Conservation (phyloP, 1,284 basidiomycete species). For the Phellinidium pouzarii region DNA sequence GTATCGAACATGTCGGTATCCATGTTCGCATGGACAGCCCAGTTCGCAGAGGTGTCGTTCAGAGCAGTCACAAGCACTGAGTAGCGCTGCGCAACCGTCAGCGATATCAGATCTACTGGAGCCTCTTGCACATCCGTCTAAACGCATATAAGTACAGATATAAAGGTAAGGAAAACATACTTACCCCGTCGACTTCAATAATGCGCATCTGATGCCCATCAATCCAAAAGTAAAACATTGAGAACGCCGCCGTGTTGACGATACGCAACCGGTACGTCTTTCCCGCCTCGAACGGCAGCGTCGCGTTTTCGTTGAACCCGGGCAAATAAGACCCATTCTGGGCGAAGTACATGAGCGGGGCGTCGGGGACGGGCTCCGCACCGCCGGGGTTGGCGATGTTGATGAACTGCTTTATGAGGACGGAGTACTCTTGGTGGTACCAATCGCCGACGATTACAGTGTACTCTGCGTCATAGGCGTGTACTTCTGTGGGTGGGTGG, state of each 20-base stretch:
- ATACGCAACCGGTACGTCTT: slow-evolving; percentile 74
- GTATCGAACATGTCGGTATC: slow-evolving; percentile 82
- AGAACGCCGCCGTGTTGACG: slow-evolving; percentile 72
- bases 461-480: slow-evolving; percentile 87
- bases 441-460: slow-evolving; percentile 82
- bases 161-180: slow-evolving; percentile 24
- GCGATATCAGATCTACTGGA: slow-evolving; percentile 59
- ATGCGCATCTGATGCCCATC: slow-evolving; percentile 89
- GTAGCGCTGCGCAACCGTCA: slow-evolving; percentile 91
- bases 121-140: slow-evolving; percentile 74
- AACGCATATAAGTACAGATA: not conserved
- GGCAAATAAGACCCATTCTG: slow-evolving; percentile 68
- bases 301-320: slow-evolving; percentile 84
- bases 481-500: slow-evolving; percentile 53
- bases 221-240: slow-evolving; percentile 81
- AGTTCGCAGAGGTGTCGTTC: slow-evolving; percentile 80
- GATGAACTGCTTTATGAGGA: slow-evolving; percentile 67
- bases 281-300: slow-evolving; percentile 77
- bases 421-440: slow-evolving; percentile 73
- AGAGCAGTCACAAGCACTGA: slow-evolving; percentile 86
- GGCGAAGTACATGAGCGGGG: slow-evolving; percentile 79
- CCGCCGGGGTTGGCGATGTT: slow-evolving; percentile 74
- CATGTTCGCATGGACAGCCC: slow-evolving; percentile 87
- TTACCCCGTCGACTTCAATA: slow-evolving; percentile 83
- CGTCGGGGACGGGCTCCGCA: slow-evolving; percentile 81